Conservation (phyloP, 2,329 filamentous ascomycete species). For the Penicillium frequentans region DNA sequence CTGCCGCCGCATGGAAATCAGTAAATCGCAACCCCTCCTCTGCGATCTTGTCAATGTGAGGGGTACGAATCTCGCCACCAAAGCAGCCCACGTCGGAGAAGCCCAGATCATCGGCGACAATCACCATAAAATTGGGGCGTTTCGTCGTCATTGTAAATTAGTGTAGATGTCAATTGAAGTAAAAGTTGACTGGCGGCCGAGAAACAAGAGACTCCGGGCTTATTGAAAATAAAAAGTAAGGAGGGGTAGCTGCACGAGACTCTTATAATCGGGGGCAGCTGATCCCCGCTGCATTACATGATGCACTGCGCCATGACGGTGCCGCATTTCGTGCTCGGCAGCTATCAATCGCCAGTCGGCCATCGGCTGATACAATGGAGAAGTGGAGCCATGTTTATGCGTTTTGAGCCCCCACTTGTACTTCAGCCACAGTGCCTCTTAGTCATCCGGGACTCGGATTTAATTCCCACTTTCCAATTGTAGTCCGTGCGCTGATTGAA, state of each 20-base stretch:
- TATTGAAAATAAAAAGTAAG: neutral
- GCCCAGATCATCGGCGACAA: slow-evolving; percentile 61
- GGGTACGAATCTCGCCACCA: slow-evolving; percentile 61
- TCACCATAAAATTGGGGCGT: slow-evolving; percentile 61
- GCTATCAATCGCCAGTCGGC: slow-evolving; percentile 17
- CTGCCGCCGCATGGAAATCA: slow-evolving; percentile 64
- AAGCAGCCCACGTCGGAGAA: slow-evolving; percentile 61
- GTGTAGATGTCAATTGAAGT: neutral
- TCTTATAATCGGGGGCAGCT: neutral
- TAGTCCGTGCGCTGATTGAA: neutral
- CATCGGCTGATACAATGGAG: slow-evolving; percentile 10
- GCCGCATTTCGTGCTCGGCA: slow-evolving; percentile 13
- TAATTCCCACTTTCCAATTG: neutral
- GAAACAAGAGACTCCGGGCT: neutral
- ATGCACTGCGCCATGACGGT: neutral
- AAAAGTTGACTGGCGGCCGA: neutral
- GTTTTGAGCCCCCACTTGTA: neutral
- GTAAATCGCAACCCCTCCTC: slow-evolving; percentile 60
- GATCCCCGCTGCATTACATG: neutral
- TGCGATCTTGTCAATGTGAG: slow-evolving; percentile 55
- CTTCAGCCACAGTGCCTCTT: neutral
- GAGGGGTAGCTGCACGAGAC: neutral
- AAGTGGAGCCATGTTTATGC: neutral
- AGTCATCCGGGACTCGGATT: neutral
- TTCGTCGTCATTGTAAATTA: slow-evolving; percentile 25